Conservation (phyloP, 371 early-diverging fungal species). For the Batkoa obscura region DNA sequence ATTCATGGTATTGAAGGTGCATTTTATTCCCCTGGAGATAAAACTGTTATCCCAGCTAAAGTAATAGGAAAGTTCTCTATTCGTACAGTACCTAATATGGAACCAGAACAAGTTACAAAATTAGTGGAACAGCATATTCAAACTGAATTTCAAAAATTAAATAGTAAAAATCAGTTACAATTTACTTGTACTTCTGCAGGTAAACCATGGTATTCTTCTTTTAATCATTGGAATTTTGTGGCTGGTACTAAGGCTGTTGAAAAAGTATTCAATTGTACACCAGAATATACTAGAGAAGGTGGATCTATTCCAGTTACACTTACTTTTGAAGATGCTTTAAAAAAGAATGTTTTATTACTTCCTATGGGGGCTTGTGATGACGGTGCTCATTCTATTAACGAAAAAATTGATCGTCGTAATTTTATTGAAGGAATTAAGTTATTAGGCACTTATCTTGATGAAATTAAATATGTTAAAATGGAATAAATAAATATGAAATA, state of each 20-base stretch:
- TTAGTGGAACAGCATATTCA: constrained; percentile 51
- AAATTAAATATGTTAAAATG: constrained; percentile 23
- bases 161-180: constrained; percentile 59
- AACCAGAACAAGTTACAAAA: constrained; percentile 52
- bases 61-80: constrained; percentile 94
- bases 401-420: constrained; percentile 82
- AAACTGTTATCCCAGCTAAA: constrained; percentile 93
- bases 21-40: constrained; percentile 79
- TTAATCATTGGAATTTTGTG: constrained; percentile 80
- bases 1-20: constrained; percentile 96
- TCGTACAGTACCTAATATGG: constrained; percentile 83
- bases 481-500: background rate
- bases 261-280: constrained; percentile 68
- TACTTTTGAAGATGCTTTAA: constrained; percentile 85
- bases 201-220: constrained; percentile 82
- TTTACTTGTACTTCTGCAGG: constrained; percentile 67
- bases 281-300: constrained; percentile 93
- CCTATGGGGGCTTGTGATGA: constrained; percentile 12
- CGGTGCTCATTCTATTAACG: constrained; percentile 95
- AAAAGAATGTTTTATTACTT: constrained; percentile 39
- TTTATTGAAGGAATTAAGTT: constrained; percentile 89
- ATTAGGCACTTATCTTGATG: constrained; percentile 73
- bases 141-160: constrained; percentile 69
- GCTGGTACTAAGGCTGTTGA: constrained; percentile 80
- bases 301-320: constrained; percentile 95